A percentile compares a stretch with the other conserved stretches of the same genome.
Evolutionary conservation across 2,329 filamentous ascomycete genomes (phyloP).

Genomic region (Alternaria atra): DNA sequence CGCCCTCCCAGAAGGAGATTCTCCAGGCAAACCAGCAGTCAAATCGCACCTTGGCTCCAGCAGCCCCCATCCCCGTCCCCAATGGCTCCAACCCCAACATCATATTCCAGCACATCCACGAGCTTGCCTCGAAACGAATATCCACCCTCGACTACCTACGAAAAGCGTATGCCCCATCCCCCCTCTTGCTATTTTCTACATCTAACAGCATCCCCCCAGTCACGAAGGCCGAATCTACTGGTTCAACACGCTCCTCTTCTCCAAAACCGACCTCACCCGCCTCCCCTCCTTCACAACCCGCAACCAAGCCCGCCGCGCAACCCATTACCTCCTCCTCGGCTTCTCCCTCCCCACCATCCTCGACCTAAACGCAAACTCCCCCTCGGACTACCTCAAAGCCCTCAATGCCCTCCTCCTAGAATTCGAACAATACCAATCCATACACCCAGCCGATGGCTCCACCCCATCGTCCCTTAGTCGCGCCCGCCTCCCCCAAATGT

Average conservation of each 20-base stretch:
- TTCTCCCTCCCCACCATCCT: slow-evolving; percentile 89
- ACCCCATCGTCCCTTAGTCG: slow-evolving; percentile 75
- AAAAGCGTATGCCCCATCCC: slow-evolving; percentile 73
- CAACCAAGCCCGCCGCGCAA: slow-evolving; percentile 87
- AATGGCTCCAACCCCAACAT: slow-evolving; percentile 60
- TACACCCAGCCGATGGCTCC: slow-evolving; percentile 80
- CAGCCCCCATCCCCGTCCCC: slow-evolving; percentile 43
- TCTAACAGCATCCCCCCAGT: slow-evolving; percentile 58
- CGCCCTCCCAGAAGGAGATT: slow-evolving; percentile 40
- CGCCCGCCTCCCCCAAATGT: slow-evolving; percentile 71
- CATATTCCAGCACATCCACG: slow-evolving; percentile 76
- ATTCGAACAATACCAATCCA: slow-evolving; percentile 91
- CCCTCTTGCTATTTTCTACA: background rate
- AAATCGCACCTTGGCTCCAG: slow-evolving; percentile 37
- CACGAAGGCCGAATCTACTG: slow-evolving; percentile 96
- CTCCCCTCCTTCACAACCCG: slow-evolving; percentile 87
- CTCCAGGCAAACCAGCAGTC: slow-evolving; percentile 31
- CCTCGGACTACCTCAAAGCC: slow-evolving; percentile 85
- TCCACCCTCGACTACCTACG: slow-evolving; percentile 91
- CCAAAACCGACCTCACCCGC: slow-evolving; percentile 78
- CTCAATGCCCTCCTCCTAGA: slow-evolving; percentile 86
- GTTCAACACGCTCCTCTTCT: slow-evolving; percentile 97
- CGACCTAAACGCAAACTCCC: slow-evolving; percentile 82
- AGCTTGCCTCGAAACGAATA: slow-evolving; percentile 89
- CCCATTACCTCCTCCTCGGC: slow-evolving; percentile 91